A percentile compares a stretch with the other conserved stretches of the same genome.
Evolutionary conservation across 2,329 filamentous ascomycete species (phyloP).

Genomic region (Myriosclerotinia scirpicola): DNA sequence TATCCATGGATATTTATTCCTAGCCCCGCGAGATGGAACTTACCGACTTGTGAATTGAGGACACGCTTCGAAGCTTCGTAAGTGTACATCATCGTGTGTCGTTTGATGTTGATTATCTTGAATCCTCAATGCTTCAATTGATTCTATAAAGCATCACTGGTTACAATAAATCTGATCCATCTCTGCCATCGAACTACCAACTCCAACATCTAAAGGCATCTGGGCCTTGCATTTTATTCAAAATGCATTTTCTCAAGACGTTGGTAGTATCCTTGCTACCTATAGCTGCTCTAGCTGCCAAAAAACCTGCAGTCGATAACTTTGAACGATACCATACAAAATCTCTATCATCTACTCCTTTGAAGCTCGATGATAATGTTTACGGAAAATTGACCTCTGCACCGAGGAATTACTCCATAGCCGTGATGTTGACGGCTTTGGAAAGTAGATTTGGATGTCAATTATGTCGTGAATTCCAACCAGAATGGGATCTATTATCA

Average conservation of each 20-base stretch:
- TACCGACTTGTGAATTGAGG: conserved; percentile 23
- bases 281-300: conserved; percentile 58
- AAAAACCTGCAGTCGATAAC: conserved; percentile 62
- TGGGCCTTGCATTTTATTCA: conserved; percentile 39
- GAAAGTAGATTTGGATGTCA: conserved; percentile 81
- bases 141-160: conserved; percentile 1
- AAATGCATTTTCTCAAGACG: conserved; percentile 67
- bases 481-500: conserved; percentile 86
- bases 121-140: conserved; percentile 16
- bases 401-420: conserved; percentile 81
- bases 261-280: conserved; percentile 64
- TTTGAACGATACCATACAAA: conserved; percentile 72
- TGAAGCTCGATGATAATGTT: conserved; percentile 74
- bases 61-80: conserved; percentile 24
- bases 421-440: conserved; percentile 82
- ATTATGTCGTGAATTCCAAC: conserved; percentile 86
- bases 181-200: not conserved
- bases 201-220: conserved; percentile 13
- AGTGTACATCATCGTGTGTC: not conserved
- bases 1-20: too few species aligned
- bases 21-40: conserved; percentile 22
- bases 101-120: conserved; percentile 8
- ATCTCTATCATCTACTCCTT: conserved; percentile 61
- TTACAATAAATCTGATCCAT: conserved; percentile 1
- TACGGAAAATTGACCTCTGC: conserved; percentile 74